Evolutionary conservation across 768 basidiomycete species (phyloP).

Genomic region (Kwoniella dendrophila): DNA sequence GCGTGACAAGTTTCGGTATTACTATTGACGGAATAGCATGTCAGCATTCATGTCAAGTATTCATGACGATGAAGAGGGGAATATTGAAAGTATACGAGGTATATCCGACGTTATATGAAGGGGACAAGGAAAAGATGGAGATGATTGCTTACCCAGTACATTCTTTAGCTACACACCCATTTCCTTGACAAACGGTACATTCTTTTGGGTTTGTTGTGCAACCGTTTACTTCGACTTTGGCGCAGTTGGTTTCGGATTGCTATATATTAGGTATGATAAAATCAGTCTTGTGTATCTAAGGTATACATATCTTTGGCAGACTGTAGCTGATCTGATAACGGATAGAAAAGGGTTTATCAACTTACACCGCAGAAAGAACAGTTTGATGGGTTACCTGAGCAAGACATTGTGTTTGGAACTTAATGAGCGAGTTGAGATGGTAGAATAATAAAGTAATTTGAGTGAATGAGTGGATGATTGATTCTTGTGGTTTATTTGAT

Average conservation of each 20-base stretch:
- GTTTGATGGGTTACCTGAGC: slow-evolving; percentile 46
- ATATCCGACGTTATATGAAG: not conserved
- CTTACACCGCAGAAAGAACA: slow-evolving; percentile 51
- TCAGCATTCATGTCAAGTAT: not conserved
- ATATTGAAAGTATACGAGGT: not conserved
- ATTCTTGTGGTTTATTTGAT: not conserved
- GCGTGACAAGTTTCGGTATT: slow-evolving; percentile 41
- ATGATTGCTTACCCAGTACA: slow-evolving; percentile 45
- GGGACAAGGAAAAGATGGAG: not conserved
- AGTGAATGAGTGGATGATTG: not conserved
- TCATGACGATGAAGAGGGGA: not conserved
- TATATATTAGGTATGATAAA: not conserved
- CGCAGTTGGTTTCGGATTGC: slow-evolving; percentile 31
- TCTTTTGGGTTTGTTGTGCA: slow-evolving; percentile 41
- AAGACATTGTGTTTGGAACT: slow-evolving; percentile 42
- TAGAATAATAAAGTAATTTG: not conserved
- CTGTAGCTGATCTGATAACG: not conserved
- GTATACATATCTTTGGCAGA: not conserved
- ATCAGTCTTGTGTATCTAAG: not conserved
- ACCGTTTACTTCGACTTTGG: slow-evolving; percentile 44
- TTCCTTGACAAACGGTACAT: slow-evolving; percentile 45
- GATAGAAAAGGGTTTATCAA: slow-evolving; percentile 2
- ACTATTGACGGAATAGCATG: too few relatives aligned
- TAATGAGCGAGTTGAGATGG: slow-evolving; percentile 10
- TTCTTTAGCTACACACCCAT: slow-evolving; percentile 42